Evolutionary conservation across 1,284 basidiomycete genomes (phyloP).

Genomic region (Papiliotrema flavescens): DNA sequence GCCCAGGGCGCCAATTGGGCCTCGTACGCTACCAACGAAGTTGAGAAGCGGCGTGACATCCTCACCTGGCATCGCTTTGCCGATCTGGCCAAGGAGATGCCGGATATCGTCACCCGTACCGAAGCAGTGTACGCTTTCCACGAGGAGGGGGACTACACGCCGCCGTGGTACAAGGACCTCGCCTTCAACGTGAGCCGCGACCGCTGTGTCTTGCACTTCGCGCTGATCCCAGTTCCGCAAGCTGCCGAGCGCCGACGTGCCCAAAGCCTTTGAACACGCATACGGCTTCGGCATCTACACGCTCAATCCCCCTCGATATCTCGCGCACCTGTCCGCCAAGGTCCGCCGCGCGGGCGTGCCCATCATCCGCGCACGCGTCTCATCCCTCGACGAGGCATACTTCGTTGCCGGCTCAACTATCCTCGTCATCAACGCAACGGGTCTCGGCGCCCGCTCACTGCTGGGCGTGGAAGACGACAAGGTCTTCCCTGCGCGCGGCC

Average conservation of each 20-base stretch:
- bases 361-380: conserved; percentile 36
- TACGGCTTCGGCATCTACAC: conserved; percentile 45
- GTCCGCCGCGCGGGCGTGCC: conserved; percentile 34
- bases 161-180: conserved; percentile 13
- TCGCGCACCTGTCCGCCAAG: conserved; percentile 34
- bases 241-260: background rate
- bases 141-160: background rate
- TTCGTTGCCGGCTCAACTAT: conserved; percentile 14
- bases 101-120: conserved; percentile 18
- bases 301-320: conserved; percentile 47
- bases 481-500: conserved; percentile 78
- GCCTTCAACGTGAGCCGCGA: conserved; percentile 7
- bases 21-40: conserved; percentile 53
- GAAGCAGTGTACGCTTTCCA: conserved; percentile 5
- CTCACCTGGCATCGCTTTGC: conserved; percentile 50
- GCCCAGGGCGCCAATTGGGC: conserved; percentile 65
- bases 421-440: conserved; percentile 53
- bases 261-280: conserved; percentile 20
- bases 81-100: conserved; percentile 39
- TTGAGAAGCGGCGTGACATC: conserved; percentile 50
- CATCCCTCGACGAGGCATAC: conserved; percentile 45
- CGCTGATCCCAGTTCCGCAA: background rate
- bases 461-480: conserved; percentile 70
- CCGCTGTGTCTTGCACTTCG: background rate
- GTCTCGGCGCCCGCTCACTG: conserved; percentile 62